Percentiles rank a stretch among this genome's conserved stretches.
Conservation (phyloP, 306 rosid species). For the Urtica urens region DNA sequence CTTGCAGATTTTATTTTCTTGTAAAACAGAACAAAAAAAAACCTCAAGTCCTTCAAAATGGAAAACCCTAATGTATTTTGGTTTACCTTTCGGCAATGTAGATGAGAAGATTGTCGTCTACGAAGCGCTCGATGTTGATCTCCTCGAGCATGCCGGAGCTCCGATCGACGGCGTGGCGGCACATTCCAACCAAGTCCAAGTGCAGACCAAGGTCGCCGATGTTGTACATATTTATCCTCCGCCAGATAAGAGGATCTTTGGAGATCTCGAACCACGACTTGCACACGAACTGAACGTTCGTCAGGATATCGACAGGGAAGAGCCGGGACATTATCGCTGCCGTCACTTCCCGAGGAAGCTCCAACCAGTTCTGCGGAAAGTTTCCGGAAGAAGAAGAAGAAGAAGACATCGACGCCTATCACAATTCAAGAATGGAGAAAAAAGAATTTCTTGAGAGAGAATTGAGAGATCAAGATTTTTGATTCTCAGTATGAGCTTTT, state of each 20-base stretch:
- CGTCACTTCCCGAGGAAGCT: slow-evolving; percentile 40
- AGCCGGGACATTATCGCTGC: slow-evolving; percentile 33
- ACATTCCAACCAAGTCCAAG: slow-evolving; percentile 18
- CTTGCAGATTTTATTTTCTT: too few species aligned
- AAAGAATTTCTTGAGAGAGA: too few species aligned
- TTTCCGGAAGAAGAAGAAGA: too few species aligned
- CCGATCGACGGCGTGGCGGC: slow-evolving; percentile 37
- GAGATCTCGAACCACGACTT: slow-evolving; percentile 41
- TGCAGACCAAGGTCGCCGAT: not conserved
- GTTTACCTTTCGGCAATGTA: slow-evolving; percentile 41
- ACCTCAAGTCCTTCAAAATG: too few species aligned
- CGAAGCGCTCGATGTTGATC: slow-evolving; percentile 32
- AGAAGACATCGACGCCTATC: too few species aligned
- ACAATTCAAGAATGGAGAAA: too few species aligned
- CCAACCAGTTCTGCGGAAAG: slow-evolving; percentile 45
- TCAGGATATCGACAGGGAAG: slow-evolving; percentile 26
- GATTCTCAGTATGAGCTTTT: too few species aligned
- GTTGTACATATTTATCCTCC: slow-evolving; percentile 33
- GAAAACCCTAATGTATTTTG: too few species aligned
- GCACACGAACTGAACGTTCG: slow-evolving; percentile 36
- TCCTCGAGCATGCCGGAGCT: slow-evolving; percentile 37
- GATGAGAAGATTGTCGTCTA: slow-evolving; percentile 32
- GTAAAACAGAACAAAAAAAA: too few species aligned
- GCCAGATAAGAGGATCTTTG: slow-evolving; percentile 45
- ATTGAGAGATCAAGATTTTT: too few species aligned